Evolutionary conservation across 192 early-diverging fungal genomes (phyloP), one percentile per base, ranked within the genome.

Genomic region (Phlyctochytrium bullatum): DNA sequence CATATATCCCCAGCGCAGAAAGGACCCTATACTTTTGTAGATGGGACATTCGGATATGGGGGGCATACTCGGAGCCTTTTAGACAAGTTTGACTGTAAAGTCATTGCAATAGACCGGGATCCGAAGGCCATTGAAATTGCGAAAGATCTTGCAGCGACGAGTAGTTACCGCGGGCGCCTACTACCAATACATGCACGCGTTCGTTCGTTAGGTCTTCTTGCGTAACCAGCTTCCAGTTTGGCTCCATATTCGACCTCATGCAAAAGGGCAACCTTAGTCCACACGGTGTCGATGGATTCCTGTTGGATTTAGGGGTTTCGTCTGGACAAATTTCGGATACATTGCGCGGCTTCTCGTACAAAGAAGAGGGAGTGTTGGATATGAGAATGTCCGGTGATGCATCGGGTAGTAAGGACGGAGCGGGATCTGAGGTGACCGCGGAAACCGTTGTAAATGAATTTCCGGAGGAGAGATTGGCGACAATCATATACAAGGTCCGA

Each of bases 241-340:
- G n/a, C n/a, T n/a, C n/a, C n/a, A n/a, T n/a, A n/a, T n/a, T n/a
- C n/a, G n/a, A n/a, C n/a, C n/a, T n/a, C n/a, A n/a, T n/a, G n/a
- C n/a, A n/a, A n/a, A n/a, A n/a, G n/a, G n/a, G n/a, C n/a, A n/a
- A n/a, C n/a, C n/a, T n/a, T n/a, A n/a, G n/a, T n/a, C n/a, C n/a
- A 0, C 78, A 66, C 1, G 82, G 78, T 30, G 75, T 92, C 35
- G 87, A 90, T 74, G 91, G 89, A 20, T 82, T 89, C 34, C 76
- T 91, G 1, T 86, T 89, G 59, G 91, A 92, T 66, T 83, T 92
- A 67, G 91, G 91, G 50, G 79, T 92, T 12, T 88, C 82, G 50
- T 85, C 86, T 34, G 82, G 80, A 40, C 91, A 92, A 74, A 71
- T 92, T 32, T 83, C 84, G 61, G 79, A 84, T 0, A 61, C 80